Evolutionary conservation across 495 filamentous ascomycete species (phyloP), one percentile per base, ranked within the genome.

Genomic region (Massariosphaeria phaeospora): DNA sequence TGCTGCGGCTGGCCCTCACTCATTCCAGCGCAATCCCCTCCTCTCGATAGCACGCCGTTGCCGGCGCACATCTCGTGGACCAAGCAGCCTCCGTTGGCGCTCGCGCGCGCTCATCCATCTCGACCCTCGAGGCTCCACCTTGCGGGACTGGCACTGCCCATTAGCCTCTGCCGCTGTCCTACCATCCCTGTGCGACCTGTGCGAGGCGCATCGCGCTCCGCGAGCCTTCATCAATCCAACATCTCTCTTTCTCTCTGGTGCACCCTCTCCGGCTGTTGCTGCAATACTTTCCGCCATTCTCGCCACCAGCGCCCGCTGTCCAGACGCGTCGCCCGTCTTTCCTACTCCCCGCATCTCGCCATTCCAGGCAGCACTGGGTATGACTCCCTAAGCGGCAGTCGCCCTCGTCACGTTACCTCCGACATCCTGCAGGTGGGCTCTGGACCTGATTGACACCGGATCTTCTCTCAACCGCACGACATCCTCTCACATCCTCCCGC

Each of bases 281-380:
- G 48, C 56, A 53, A 47, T 54, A 59, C 47, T 48, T 59, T 27
- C 48, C 48, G 49, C 48, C 48, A 41, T 21, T 17, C 39, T 52
- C 29, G 29, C 38, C 31, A 38, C 17, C 36, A 34, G 8, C 27
- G 24, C 57, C n/a, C 35, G 50, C 45, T 33, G 48, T 17, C 45
- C 25, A 25, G 35, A 18, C 43, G 29, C 40, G 29, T 33, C 40
- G 50, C 44, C 20, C 45, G 30, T 26, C 20, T 15, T 35, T 41
- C 40, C 23, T 41, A 12, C 25, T 7, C 27, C 38, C 21, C 34
- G 1, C 18, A 29, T 48, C 33, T 44, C 10, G 20, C 18, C 36
- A 35, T n/a, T 20, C 58, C 47, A 61, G 58, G 58, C 52, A 52
- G 52, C 58, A 51, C 48, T 53, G n/a, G n/a, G n/a, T 26, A 62